Evolutionary conservation across 352 stramenopile genomes (phyloP), one percentile per base, ranked within the genome.

Genomic region (Phytophthora colocasiae): DNA sequence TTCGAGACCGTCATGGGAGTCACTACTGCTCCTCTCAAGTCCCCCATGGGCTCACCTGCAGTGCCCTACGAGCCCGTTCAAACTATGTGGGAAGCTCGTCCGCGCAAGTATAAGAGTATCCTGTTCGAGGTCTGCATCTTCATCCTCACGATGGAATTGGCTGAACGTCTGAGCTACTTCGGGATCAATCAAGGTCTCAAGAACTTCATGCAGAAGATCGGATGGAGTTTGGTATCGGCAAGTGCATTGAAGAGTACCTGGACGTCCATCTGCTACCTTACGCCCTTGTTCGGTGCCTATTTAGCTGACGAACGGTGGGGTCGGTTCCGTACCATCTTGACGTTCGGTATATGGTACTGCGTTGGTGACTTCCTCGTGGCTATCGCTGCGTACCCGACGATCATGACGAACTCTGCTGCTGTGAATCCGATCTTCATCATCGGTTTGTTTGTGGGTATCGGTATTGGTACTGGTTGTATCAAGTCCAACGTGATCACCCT

Each of bases 151-250:
- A 65, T 70, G 62, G 62, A 70, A 46, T 39, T 70, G 32, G 44
- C 62, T 1, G 62, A 70, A 29, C 62, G 62, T 29, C 32, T 69
- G 24, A 93, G 85, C 40, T 95, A 93, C 70, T 95, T 91, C 50
- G 85, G 85, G 22, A 93, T 95, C 74, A 93, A 93, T 73, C 85
- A 93, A 61, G 85, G 83, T 0, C 77, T 93, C 44, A 93, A 93
- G 74, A 93, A 95, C 77, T 93, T 84, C 66, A 91, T 95, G 81
- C 71, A 87, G 69, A 58, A 75, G 53, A 77, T 92, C 43, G 75
- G 76, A 47, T 92, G 80, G 81, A 81, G 70, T 47, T 32, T 77
- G 43, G 83, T 87, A 15, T 87, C 77, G 2, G 68, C 83, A 15
- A 84, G 65, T 44, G 73, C 78, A 7, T 59, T 91, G 51, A 92